Percentiles rank a stretch among this genome's conserved stretches.
Conservation (phyloP, 208 protist genomes). For the Trichomonas vaginalis region DNA sequence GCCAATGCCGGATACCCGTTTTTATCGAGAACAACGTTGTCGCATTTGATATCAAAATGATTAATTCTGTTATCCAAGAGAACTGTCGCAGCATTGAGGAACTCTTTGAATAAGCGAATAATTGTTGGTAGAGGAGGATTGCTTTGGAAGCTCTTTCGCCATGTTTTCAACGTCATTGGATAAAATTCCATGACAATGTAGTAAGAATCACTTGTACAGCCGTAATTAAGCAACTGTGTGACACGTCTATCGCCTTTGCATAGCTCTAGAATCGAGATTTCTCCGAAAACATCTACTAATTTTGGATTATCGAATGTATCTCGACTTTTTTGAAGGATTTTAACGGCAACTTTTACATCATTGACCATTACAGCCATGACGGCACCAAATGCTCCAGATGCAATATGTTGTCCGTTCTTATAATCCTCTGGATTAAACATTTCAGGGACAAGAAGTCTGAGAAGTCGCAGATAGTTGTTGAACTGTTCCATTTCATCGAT, state of each 20-base stretch:
- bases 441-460: neutral
- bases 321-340: neutral
- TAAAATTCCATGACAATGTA: conserved; percentile 14
- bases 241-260: conserved; percentile 8
- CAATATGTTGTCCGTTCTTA: neutral
- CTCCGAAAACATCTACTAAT: neutral
- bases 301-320: neutral
- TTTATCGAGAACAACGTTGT: neutral
- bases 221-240: neutral
- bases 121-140: neutral
- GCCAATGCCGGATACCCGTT: neutral
- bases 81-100: neutral
- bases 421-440: neutral
- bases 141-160: neutral
- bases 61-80: neutral
- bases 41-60: conserved; percentile 12
- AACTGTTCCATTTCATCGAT: neutral
- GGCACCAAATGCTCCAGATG: neutral
- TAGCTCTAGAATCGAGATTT: neutral
- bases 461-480: neutral
- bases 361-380: neutral
- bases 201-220: neutral
- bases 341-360: neutral
- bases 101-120: neutral
- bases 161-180: neutral